Base-by-base conservation (phyloP, 2,329 filamentous ascomycete species). In the Eutypa lata region DNA sequence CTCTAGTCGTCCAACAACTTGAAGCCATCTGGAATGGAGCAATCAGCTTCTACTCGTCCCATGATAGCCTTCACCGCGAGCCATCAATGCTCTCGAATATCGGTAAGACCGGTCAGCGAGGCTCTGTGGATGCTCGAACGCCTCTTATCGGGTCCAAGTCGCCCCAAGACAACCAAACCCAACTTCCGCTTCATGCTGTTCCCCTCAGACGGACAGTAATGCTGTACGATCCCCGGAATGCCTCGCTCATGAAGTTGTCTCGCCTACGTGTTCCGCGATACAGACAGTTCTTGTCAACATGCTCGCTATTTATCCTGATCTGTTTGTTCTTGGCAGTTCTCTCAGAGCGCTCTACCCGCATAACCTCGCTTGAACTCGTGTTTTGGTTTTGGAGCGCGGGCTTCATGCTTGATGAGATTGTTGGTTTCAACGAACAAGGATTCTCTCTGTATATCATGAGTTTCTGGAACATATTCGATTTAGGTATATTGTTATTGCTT, bases 301-400 rank as follows among this genome's bases (percentile, higher is more conserved):
- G 91, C 52, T 97, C 92, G 2, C 87, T 96, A 51, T 90, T 89
- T 21, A 83, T 96, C 45, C 79, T 97, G 66, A 86, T 97, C 38
- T 87, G 84, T 14, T 79, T 97, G 11, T 97, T 96, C 68, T 75
- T 97, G 18, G 88, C 91, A 10, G 91, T 97, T 10, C 79, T 97
- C 3, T 76, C 82, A 11, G 77, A 89, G 65, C 83, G 90, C 54
- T 93, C 90, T 2, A 80, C 87, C 50, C 81, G 86, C 49, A 96
- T 97, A 63, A 96, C 91, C 1, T 82, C 83, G 0, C 75, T 97
- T 10, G 93, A 97, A 69, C 76, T 97, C 16, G 70, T 96, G 13
- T 97, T 97, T 72, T 97, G 93, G 93, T 90, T 97, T 70, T 97
- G 93, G 92, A 96, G 91, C 66, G 90, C 91, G 24, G 93, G 93